Evolutionary conservation across 805 yeast species (phyloP).

Genomic region (Kuraishia ogatae): DNA sequence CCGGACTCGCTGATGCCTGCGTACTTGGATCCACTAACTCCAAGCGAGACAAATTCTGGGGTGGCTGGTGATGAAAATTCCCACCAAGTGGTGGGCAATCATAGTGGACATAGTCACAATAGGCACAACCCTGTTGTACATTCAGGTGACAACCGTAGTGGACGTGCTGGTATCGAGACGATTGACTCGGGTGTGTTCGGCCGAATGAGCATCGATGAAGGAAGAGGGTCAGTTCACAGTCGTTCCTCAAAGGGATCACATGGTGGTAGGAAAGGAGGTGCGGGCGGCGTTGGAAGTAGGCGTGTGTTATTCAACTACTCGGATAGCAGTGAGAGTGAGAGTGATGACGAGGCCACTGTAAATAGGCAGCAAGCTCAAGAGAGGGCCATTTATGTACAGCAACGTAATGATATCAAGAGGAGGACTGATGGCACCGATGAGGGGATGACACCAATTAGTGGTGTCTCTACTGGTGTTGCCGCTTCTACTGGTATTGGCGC

Average conservation of each 20-base stretch:
- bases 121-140: too few species aligned
- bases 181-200: background rate
- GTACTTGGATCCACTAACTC: background rate
- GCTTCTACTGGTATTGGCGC: too few species aligned
- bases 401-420: background rate
- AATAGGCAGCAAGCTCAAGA: background rate
- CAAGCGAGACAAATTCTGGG: background rate
- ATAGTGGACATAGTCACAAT: too few species aligned
- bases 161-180: background rate
- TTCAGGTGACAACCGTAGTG: too few species aligned
- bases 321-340: background rate
- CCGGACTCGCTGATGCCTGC: background rate
- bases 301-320: background rate
- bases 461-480: too few species aligned
- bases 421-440: too few species aligned
- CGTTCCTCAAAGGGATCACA: background rate
- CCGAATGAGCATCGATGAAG: background rate
- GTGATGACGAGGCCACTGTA: background rate
- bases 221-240: background rate
- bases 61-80: background rate
- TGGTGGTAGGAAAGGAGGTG: background rate
- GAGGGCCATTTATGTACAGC: background rate
- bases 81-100: too few species aligned
- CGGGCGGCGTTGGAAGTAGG: background rate
- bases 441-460: too few species aligned